phyloP scores from a whole-genome alignment of 2,329 filamentous ascomycete genomes.

The Beauveria varroae region DNA sequence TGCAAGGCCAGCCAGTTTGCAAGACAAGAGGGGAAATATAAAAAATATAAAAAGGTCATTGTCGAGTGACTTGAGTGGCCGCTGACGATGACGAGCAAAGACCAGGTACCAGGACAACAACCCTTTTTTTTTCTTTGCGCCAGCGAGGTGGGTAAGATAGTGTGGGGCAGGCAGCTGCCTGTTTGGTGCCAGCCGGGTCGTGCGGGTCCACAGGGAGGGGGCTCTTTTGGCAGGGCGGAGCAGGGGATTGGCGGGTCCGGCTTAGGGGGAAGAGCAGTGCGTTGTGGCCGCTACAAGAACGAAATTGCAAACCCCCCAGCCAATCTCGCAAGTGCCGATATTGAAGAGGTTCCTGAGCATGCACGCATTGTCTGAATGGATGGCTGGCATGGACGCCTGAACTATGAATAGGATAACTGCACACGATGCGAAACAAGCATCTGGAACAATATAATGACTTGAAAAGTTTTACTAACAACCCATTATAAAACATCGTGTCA shows the following conservation, averaged over 20 bases:
- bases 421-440: background rate
- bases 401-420: background rate
- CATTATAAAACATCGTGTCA: too few species aligned
- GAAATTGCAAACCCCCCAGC: background rate
- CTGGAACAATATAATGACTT: background rate
- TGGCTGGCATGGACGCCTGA: too few species aligned
- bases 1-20: background rate
- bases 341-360: background rate
- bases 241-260: too few species aligned
- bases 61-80: background rate
- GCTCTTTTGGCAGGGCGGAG: too few species aligned
- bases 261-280: background rate
- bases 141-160: background rate
- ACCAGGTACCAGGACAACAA: background rate
- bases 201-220: background rate
- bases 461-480: background rate
- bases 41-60: background rate
- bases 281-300: background rate
- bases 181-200: background rate
- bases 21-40: background rate
- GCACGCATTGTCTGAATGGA: too few species aligned
- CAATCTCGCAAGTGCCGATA: background rate
- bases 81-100: background rate
- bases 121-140: background rate
- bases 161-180: constrained; percentile 6